phyloP scores from a whole-genome alignment of 1,284 basidiomycete genomes.

The Cystobasidium pallidum region DNA sequence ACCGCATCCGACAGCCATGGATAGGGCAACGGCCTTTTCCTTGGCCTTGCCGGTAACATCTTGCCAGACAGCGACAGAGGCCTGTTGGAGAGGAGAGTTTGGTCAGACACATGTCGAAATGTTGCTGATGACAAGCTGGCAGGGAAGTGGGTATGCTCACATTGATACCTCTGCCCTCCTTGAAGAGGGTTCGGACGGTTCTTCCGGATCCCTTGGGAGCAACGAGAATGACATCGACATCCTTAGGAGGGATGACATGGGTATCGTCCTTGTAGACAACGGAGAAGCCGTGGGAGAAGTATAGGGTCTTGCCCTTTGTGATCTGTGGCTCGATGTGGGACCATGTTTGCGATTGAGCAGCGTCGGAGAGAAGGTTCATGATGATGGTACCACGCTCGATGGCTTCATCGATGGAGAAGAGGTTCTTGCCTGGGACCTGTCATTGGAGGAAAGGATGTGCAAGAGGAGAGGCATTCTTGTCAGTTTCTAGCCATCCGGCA shows the following conservation, averaged over 20 bases:
- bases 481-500: too few species aligned
- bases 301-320: conserved; percentile 98
- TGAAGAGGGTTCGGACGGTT: conserved; percentile 98
- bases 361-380: conserved; percentile 99
- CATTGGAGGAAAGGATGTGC: background rate
- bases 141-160: conserved; percentile 59
- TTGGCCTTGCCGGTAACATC: conserved; percentile 97
- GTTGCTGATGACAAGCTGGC: conserved; percentile 57
- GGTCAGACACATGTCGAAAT: conserved; percentile 57
- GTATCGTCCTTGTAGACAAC: conserved; percentile 98
- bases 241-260: conserved; percentile 83
- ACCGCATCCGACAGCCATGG: conserved; percentile 92
- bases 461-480: too few species aligned
- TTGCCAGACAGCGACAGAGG: conserved; percentile 62
- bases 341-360: conserved; percentile 97
- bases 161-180: conserved; percentile 98
- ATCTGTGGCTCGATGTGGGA: conserved; percentile 70
- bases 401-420: conserved; percentile 98
- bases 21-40: conserved; percentile 94
- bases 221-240: conserved; percentile 98
- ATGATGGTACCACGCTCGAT: conserved; percentile 95
- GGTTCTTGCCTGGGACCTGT: conserved; percentile 90
- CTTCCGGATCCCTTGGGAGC: conserved; percentile 98
- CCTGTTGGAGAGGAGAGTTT: conserved; percentile 53
- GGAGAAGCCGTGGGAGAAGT: conserved; percentile 99